These are phyloP conservation scores for Linnemannia elongata DNA, from an alignment of 192 early-diverging fungal genomes.

Conservation along the genomic window DNA sequence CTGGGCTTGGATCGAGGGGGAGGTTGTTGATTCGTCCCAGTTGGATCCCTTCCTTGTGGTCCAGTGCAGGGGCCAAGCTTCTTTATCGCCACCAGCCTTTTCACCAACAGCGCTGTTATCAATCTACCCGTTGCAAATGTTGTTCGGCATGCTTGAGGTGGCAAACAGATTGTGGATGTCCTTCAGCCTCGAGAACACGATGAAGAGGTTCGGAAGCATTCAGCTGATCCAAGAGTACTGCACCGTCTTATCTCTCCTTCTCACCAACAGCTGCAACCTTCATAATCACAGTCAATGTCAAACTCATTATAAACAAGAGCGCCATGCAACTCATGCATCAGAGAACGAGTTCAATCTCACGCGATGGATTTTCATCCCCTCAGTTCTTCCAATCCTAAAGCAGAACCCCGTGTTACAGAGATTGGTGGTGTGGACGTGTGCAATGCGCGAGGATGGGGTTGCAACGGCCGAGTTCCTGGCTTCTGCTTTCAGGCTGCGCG, in stretches of 20 bases:
- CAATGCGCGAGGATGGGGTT: background rate
- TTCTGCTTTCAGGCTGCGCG: background rate
- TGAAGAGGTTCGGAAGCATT: background rate
- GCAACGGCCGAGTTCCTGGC: background rate
- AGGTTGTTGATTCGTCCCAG: background rate
- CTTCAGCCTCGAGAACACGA: background rate
- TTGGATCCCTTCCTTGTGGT: background rate
- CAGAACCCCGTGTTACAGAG: background rate
- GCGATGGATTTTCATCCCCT: background rate
- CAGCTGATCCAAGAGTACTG: background rate
- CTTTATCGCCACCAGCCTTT: background rate
- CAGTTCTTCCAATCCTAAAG: background rate
- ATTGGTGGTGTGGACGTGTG: background rate
- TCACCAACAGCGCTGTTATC: background rate
- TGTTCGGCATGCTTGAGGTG: background rate
- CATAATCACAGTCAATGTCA: too few species aligned
- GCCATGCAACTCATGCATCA: too few species aligned
- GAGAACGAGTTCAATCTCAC: too few species aligned
- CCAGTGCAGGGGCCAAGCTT: background rate
- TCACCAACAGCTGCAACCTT: background rate
- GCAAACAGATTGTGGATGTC: background rate
- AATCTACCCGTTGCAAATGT: background rate
- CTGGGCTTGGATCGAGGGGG: background rate
- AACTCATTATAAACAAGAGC: too few species aligned
- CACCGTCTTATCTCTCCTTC: background rate